phyloP scores from a whole-genome alignment of 2,329 filamentous ascomycete genomes.

The Penicillium sp. region DNA sequence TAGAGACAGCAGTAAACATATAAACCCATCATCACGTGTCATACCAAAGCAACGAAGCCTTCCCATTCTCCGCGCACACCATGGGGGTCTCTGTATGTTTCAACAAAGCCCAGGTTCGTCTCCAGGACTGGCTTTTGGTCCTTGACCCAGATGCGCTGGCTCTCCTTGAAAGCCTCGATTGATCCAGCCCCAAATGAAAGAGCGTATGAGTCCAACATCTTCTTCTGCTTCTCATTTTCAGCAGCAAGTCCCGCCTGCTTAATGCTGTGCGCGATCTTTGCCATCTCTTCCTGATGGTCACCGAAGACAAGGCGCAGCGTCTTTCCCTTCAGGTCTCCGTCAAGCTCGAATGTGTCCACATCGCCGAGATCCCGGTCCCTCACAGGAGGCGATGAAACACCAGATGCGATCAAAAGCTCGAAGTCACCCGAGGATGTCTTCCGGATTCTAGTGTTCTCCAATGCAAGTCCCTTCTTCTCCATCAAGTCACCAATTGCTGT shows the following conservation, averaged over 20 bases:
- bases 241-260: conserved; percentile 66
- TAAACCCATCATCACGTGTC: conserved; percentile 9
- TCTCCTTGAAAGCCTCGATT: conserved; percentile 73
- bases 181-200: conserved; percentile 73
- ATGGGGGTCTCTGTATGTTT: conserved; percentile 80
- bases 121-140: conserved; percentile 79
- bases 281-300: conserved; percentile 71
- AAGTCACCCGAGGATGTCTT: conserved; percentile 65
- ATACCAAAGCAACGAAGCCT: conserved; percentile 67
- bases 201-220: conserved; percentile 71
- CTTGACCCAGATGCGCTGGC: conserved; percentile 76
- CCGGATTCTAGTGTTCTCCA: conserved; percentile 72
- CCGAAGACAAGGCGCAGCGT: conserved; percentile 70
- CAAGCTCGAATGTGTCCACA: conserved; percentile 59
- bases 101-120: conserved; percentile 78
- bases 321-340: conserved; percentile 62
- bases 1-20: conserved; percentile 26
- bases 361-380: conserved; percentile 68
- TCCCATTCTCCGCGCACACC: conserved; percentile 82
- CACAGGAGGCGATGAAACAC: conserved; percentile 56
- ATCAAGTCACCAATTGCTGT: conserved; percentile 69
- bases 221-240: conserved; percentile 70
- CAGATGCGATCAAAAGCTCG: conserved; percentile 73
- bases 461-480: conserved; percentile 66
- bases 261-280: conserved; percentile 62